Percentiles rank a stretch among this genome's conserved stretches.
These are phyloP conservation scores for Kokia cookei DNA, from an alignment of 441 rosid genomes.

Conservation along the genomic window DNA sequence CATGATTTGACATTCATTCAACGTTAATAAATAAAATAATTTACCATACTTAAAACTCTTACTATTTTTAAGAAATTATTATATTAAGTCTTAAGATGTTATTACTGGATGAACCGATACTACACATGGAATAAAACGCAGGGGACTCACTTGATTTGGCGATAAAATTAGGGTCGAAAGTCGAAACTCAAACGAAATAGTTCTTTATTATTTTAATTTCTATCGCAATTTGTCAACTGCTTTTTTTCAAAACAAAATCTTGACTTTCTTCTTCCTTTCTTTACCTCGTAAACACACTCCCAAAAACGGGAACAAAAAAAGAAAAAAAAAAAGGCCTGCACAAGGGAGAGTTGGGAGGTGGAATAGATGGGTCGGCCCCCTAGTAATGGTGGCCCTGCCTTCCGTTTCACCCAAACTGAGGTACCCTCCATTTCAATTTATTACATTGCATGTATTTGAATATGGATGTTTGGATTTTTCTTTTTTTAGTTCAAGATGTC, in stretches of 20 bases:
- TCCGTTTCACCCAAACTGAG: conserved; percentile 76
- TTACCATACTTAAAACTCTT: background rate
- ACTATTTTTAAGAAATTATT: background rate
- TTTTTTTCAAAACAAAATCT: background rate
- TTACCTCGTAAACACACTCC: background rate
- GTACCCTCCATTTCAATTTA: conserved; percentile 21
- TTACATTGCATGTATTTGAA: background rate
- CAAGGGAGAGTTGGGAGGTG: background rate
- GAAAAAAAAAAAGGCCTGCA: background rate
- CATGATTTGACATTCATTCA: no score
- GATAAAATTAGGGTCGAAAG: background rate
- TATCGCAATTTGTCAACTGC: background rate
- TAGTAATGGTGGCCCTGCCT: conserved; percentile 89
- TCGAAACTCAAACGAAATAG: background rate
- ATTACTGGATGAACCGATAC: background rate
- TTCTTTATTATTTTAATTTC: background rate
- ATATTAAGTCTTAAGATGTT: background rate
- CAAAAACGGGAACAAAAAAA: background rate
- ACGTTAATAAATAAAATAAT: no score
- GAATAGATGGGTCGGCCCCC: conserved; percentile 67
- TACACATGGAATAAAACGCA: background rate
- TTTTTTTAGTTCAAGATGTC: conserved; percentile 2
- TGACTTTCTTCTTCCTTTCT: background rate
- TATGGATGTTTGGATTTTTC: background rate
- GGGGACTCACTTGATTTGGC: background rate